A percentile compares a stretch with the other conserved stretches of the same genome.
Evolutionary conservation across 2,329 filamentous ascomycete species (phyloP).

Genomic region (Hypoxylon sp.): DNA sequence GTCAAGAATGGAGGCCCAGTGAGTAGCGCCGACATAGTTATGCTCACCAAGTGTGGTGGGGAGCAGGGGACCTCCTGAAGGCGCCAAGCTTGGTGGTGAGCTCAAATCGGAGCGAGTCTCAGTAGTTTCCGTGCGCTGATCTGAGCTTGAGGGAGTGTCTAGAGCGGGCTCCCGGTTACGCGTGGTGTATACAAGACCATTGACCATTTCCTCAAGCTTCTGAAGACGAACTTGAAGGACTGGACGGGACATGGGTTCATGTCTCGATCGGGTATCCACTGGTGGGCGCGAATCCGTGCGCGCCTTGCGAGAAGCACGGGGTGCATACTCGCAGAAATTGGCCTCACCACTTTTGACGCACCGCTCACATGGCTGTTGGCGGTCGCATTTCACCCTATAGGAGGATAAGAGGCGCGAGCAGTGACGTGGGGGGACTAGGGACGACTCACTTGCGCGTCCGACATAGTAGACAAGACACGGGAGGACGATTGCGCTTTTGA

Average conservation of each 20-base stretch:
- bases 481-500: slow-evolving; percentile 57
- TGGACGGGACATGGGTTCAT: slow-evolving; percentile 52
- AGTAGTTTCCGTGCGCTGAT: slow-evolving; percentile 48
- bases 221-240: slow-evolving; percentile 56
- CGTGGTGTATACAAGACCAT: slow-evolving; percentile 50
- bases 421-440: slow-evolving; percentile 5
- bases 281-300: slow-evolving; percentile 53
- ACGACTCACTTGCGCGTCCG: slow-evolving; percentile 55
- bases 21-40: slow-evolving; percentile 55
- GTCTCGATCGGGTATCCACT: slow-evolving; percentile 47
- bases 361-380: slow-evolving; percentile 58
- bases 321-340: slow-evolving; percentile 57
- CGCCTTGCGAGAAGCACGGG: slow-evolving; percentile 53
- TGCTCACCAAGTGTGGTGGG: slow-evolving; percentile 47
- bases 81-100: slow-evolving; percentile 49
- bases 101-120: slow-evolving; percentile 53
- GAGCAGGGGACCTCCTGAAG: slow-evolving; percentile 41
- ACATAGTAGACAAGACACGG: slow-evolving; percentile 56
- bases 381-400: slow-evolving; percentile 58
- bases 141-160: slow-evolving; percentile 51
- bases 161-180: slow-evolving; percentile 45
- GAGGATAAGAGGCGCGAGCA: slow-evolving; percentile 27
- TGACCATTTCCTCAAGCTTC: slow-evolving; percentile 57
- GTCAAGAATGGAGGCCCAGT: slow-evolving; percentile 57
- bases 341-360: slow-evolving; percentile 58